These are phyloP conservation scores for Sungouiella blattae DNA, from an alignment of 805 yeast genomes.

Conservation along the genomic window DNA sequence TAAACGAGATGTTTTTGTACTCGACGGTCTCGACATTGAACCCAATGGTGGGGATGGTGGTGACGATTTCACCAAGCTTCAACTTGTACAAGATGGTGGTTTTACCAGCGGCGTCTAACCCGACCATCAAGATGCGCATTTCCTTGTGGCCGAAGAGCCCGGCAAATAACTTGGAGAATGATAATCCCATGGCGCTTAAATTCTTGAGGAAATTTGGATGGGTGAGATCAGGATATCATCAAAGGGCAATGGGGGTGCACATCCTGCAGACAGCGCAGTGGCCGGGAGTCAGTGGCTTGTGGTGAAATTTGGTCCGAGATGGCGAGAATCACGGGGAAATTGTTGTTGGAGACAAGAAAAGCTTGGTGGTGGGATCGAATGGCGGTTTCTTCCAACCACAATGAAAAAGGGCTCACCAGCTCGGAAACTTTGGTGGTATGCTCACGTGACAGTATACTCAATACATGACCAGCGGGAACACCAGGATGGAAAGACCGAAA, in stretches of 20 bases:
- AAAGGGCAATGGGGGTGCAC: constrained; percentile 2
- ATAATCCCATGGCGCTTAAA: constrained; percentile 2
- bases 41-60: constrained; percentile 6
- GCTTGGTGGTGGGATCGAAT: too few relatives aligned
- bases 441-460: too few relatives aligned
- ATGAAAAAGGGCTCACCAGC: too few relatives aligned
- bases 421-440: too few relatives aligned
- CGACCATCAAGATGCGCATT: constrained; percentile 7
- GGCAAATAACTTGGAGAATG: constrained; percentile 4
- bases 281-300: too few relatives aligned
- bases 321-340: too few relatives aligned
- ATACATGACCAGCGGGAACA: too few relatives aligned
- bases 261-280: not conserved
- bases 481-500: too few relatives aligned
- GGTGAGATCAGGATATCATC: constrained; percentile 3
- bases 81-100: constrained; percentile 8
- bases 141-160: constrained; percentile 6
- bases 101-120: constrained; percentile 7
- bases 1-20: constrained; percentile 6
- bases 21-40: constrained; percentile 7
- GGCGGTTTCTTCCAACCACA: too few relatives aligned
- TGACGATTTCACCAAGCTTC: constrained; percentile 7
- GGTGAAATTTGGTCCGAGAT: too few relatives aligned
- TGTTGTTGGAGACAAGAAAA: too few relatives aligned
- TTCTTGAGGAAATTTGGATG: not conserved